phyloP scores from a whole-genome alignment of 768 basidiomycete genomes.

The Symmetrospora coprosmae region DNA sequence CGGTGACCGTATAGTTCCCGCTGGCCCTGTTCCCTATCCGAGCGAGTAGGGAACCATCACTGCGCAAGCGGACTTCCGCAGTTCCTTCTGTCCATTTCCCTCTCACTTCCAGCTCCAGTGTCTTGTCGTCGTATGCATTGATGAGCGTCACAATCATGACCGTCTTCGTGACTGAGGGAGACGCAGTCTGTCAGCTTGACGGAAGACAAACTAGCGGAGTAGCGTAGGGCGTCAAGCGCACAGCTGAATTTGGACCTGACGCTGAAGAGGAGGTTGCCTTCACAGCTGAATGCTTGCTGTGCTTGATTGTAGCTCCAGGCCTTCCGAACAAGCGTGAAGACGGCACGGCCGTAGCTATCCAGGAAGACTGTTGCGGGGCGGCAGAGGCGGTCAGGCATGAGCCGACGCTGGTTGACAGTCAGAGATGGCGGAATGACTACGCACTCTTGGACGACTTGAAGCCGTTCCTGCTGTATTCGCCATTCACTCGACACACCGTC shows the following conservation, averaged over 20 bases:
- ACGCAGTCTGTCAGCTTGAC: not conserved
- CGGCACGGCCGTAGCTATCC: not conserved
- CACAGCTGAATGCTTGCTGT: not conserved
- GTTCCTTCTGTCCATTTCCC: not conserved
- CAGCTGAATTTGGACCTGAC: conserved; percentile 4
- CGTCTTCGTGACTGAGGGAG: conserved; percentile 7
- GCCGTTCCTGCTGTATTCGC: too few species aligned
- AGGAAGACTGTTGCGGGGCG: not conserved
- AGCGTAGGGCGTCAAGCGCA: not conserved
- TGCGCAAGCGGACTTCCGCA: not conserved
- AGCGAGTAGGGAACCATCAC: not conserved
- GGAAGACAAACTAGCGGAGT: not conserved
- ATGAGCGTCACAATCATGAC: not conserved
- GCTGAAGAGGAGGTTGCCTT: not conserved
- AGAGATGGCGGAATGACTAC: too few species aligned
- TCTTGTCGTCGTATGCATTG: not conserved
- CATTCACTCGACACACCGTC: too few species aligned
- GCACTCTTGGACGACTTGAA: too few species aligned
- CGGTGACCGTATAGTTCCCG: not conserved
- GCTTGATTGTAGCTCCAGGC: not conserved
- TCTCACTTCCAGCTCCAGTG: not conserved
- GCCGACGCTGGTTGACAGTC: too few species aligned
- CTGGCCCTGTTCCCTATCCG: not conserved
- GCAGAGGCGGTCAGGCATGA: too few species aligned
- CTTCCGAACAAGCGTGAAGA: not conserved